Conservation (phyloP, 2,329 filamentous ascomycete genomes). For the Cordyceps pruinosa region DNA sequence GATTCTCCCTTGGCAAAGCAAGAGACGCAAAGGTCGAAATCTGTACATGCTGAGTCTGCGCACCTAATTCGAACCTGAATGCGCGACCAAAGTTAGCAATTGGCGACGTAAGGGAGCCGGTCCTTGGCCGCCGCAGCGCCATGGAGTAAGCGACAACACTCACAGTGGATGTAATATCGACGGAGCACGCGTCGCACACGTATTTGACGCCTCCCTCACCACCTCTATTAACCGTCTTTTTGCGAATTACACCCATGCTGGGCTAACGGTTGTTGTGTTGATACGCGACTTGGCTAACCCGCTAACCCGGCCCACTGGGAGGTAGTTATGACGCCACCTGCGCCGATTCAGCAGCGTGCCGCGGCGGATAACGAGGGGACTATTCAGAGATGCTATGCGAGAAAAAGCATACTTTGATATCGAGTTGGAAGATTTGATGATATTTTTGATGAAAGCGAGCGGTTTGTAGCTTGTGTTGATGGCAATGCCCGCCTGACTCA, state of each 20-base stretch:
- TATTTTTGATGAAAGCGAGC: conserved; percentile 6
- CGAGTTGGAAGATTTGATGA: background rate
- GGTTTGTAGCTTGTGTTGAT: conserved; percentile 1
- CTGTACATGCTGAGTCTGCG: conserved; percentile 72
- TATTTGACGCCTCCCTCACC: conserved; percentile 90
- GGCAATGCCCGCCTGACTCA: background rate
- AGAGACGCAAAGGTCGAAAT: conserved; percentile 94
- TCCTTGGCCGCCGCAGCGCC: background rate
- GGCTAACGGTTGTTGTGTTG: background rate
- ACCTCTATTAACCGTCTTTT: conserved; percentile 81
- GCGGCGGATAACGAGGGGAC: background rate
- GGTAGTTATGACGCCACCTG: conserved; percentile 10
- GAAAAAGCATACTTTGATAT: conserved; percentile 4
- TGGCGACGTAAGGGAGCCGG: background rate
- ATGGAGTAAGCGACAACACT: conserved; percentile 27
- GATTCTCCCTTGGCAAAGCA: conserved; percentile 81
- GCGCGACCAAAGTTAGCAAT: conserved; percentile 15
- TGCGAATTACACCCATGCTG: conserved; percentile 86
- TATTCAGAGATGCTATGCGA: background rate
- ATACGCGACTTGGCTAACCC: background rate
- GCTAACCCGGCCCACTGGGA: conserved; percentile 1
- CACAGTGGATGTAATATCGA: conserved; percentile 95
- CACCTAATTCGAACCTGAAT: conserved; percentile 86
- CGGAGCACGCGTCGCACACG: conserved; percentile 93
- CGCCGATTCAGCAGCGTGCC: background rate